These are phyloP conservation scores for Aspergillus aculeatus DNA, from an alignment of 2,329 filamentous ascomycete species.

Conservation along the genomic window DNA sequence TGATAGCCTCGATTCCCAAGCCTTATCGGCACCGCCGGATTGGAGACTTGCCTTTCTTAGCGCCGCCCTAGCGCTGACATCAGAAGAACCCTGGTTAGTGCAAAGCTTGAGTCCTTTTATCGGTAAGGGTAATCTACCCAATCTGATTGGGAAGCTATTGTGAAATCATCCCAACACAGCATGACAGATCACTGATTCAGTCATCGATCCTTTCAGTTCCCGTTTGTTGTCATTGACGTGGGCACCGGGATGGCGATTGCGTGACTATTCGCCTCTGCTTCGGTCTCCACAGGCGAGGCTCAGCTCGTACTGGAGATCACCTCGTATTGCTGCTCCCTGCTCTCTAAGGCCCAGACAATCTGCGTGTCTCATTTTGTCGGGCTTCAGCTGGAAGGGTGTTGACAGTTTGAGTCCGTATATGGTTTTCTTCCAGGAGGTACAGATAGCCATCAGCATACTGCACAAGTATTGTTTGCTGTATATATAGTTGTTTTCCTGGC, in stretches of 20 bases:
- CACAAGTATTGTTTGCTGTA: neutral
- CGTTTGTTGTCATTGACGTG: conserved; percentile 3
- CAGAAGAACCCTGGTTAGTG: neutral
- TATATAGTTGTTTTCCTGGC: neutral
- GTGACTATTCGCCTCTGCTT: neutral
- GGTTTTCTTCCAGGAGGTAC: neutral
- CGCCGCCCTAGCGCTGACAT: conserved; percentile 2
- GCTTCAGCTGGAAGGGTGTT: neutral
- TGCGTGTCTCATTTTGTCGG: neutral
- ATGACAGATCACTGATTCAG: conserved; percentile 6
- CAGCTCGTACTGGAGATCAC: neutral
- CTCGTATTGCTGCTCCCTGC: conserved; percentile 1
- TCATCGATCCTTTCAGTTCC: neutral
- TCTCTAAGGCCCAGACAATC: neutral
- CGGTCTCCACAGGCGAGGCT: neutral
- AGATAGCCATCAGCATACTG: neutral
- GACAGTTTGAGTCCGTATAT: neutral
- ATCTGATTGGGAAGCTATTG: neutral
- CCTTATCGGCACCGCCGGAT: neutral
- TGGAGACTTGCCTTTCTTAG: neutral
- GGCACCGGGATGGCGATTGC: neutral
- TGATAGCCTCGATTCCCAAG: neutral
- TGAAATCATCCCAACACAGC: neutral
- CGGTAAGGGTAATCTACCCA: neutral
- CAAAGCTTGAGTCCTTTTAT: conserved; percentile 3